phyloP scores from a whole-genome alignment of 169 alveolate species.

The Plasmodium vivax region DNA sequence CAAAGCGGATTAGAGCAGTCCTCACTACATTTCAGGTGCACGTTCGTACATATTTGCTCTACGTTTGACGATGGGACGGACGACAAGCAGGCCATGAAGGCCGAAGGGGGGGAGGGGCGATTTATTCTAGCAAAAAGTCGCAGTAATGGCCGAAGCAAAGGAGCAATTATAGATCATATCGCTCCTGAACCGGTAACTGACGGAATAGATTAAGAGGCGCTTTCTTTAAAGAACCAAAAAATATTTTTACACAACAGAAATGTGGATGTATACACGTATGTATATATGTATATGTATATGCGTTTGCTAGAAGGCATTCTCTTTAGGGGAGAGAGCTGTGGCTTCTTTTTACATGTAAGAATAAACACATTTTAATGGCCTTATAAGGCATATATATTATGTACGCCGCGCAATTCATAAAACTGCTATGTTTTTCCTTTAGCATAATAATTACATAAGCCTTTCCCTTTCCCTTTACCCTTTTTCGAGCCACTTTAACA shows the following conservation, averaged over 20 bases:
- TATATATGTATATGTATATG: neutral
- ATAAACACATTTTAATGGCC: neutral
- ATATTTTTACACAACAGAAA: neutral
- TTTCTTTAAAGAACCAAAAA: neutral
- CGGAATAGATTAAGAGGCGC: neutral
- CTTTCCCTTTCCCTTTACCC: neutral
- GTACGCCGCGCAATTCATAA: neutral
- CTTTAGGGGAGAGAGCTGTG: neutral
- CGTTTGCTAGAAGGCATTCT: neutral
- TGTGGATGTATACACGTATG: neutral
- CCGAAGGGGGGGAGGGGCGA: neutral
- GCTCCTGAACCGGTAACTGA: neutral
- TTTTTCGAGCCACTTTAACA: neutral
- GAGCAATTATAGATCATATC: neutral
- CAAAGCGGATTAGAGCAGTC: neutral
- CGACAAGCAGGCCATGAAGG: neutral
- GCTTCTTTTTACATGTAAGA: neutral
- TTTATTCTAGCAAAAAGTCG: neutral
- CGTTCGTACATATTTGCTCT: neutral
- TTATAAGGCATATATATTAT: neutral
- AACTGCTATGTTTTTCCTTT: neutral
- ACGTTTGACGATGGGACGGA: neutral
- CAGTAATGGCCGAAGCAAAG: neutral
- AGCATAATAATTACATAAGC: neutral
- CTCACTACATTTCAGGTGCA: neutral